Percentiles rank a stretch among this genome's conserved stretches.
Evolutionary conservation across 306 rosid species (phyloP).

Genomic region (Prunus mongolica): DNA sequence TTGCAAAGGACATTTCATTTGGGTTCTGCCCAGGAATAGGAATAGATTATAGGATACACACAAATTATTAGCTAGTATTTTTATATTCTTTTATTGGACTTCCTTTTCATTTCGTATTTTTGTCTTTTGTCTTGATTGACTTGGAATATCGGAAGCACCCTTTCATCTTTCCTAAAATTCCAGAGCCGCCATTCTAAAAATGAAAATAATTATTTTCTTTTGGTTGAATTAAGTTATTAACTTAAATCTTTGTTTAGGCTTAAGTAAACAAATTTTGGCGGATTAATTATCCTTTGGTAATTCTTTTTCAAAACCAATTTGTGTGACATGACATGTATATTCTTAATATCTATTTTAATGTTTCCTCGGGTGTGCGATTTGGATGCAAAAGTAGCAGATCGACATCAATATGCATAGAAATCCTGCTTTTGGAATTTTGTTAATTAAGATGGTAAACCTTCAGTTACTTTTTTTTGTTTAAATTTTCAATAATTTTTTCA

Average conservation of each 20-base stretch:
- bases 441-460: neutral
- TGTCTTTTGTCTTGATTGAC: conserved; percentile 5
- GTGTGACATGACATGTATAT: neutral
- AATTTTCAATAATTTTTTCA: neutral
- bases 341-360: neutral
- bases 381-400: neutral
- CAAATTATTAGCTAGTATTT: neutral
- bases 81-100: neutral
- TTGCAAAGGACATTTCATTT: conserved; percentile 14
- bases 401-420: neutral
- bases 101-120: neutral
- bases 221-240: no score
- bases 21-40: neutral
- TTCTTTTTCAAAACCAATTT: neutral
- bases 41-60: neutral
- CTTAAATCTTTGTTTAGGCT: neutral
- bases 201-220: no score
- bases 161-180: neutral
- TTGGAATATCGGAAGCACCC: conserved; percentile 10
- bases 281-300: neutral
- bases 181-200: no score
- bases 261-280: neutral
- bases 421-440: neutral
- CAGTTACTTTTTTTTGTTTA: neutral
- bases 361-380: neutral